Conservation (phyloP, 1,284 basidiomycete genomes). For the Cryptococcus wingfieldii region DNA sequence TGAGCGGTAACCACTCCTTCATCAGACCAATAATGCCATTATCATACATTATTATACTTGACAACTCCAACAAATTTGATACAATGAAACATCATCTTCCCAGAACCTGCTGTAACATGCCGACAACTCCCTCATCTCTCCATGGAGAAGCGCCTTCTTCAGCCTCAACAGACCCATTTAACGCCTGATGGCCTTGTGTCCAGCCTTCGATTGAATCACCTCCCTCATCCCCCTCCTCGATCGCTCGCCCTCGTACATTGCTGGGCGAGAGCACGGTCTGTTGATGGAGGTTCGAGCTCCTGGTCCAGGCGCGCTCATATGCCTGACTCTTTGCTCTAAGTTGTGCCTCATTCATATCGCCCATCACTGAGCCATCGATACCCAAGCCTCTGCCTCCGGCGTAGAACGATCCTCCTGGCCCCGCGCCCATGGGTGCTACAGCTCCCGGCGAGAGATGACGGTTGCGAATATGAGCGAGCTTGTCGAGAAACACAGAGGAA, state of each 20-base stretch:
- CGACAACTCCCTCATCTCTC: constrained; percentile 38
- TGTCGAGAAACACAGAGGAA: constrained; percentile 76
- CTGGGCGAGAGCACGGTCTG: background rate
- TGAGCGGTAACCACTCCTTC: too few species aligned
- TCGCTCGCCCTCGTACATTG: constrained; percentile 8
- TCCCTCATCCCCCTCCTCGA: constrained; percentile 7
- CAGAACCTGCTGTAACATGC: constrained; percentile 44
- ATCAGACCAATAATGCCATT: too few species aligned
- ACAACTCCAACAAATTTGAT: too few species aligned
- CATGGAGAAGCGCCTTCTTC: constrained; percentile 23
- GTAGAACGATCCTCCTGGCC: constrained; percentile 10
- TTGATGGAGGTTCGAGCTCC: constrained; percentile 4
- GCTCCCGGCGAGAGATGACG: constrained; percentile 1
- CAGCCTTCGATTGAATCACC: background rate
- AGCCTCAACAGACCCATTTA: constrained; percentile 6
- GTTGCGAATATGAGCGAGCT: constrained; percentile 63
- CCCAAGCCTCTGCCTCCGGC: constrained; percentile 7
- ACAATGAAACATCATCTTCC: constrained; percentile 18
- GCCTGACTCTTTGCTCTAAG: constrained; percentile 6
- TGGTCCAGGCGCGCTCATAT: constrained; percentile 10
- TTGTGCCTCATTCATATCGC: background rate
- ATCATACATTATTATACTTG: too few species aligned
- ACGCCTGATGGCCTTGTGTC: background rate
- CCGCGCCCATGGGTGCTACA: background rate
- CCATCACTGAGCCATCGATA: constrained; percentile 14